phyloP scores from a whole-genome alignment of 768 basidiomycete species.

The Lactifluus pinguis region DNA sequence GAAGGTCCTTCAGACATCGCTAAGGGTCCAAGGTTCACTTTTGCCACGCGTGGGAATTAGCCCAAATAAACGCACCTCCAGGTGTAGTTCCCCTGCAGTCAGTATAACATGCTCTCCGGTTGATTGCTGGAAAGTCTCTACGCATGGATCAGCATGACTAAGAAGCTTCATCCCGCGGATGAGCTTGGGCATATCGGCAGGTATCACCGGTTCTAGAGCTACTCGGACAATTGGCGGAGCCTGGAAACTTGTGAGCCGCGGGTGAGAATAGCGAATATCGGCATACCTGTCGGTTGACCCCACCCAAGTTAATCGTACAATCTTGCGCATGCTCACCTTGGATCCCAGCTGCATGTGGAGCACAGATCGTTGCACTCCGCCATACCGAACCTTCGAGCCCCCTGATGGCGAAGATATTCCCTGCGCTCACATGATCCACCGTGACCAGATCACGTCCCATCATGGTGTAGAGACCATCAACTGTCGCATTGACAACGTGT shows the following conservation, averaged over 20 bases:
- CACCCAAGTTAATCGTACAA: constrained; percentile 74
- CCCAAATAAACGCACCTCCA: constrained; percentile 54
- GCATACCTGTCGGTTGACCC: constrained; percentile 54
- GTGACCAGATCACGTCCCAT: constrained; percentile 94
- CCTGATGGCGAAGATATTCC: constrained; percentile 88
- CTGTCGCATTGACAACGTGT: constrained; percentile 49
- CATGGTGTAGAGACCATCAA: constrained; percentile 85
- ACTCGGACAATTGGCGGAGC: constrained; percentile 89
- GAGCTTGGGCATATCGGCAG: constrained; percentile 83
- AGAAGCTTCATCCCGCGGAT: constrained; percentile 81
- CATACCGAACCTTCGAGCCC: constrained; percentile 87
- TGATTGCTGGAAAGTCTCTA: constrained; percentile 93
- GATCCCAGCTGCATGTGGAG: constrained; percentile 41
- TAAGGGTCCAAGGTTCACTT: constrained; percentile 24
- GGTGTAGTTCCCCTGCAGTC: constrained; percentile 90
- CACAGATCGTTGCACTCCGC: constrained; percentile 85
- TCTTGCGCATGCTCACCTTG: constrained; percentile 32
- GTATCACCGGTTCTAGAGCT: constrained; percentile 77
- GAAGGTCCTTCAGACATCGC: constrained; percentile 94
- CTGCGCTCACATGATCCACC: constrained; percentile 75
- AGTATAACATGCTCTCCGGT: constrained; percentile 97
- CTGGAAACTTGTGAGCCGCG: constrained; percentile 30
- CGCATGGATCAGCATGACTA: constrained; percentile 93
- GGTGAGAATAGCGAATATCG: background rate
- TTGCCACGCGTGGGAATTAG: background rate